Conservation (phyloP, 2,329 filamentous ascomycete genomes). For the Alternaria consortialis region DNA sequence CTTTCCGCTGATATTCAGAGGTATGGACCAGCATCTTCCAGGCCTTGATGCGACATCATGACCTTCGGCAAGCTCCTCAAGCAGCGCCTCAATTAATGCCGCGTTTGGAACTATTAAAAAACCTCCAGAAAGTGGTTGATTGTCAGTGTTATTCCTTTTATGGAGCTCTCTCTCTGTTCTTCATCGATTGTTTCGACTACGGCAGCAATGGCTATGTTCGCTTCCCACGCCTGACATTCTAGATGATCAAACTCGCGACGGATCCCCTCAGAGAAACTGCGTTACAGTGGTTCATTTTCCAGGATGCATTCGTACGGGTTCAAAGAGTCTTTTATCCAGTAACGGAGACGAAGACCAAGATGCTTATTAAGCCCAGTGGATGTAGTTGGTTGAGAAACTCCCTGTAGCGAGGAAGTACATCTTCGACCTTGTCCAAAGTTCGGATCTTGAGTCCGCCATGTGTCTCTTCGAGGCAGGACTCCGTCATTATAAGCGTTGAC, state of each 20-base stretch:
- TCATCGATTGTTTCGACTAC: conserved; percentile 23
- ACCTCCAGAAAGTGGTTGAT: conserved; percentile 9
- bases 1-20: not conserved
- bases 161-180: conserved; percentile 2
- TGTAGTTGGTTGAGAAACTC: conserved; percentile 1
- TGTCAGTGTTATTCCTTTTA: not conserved
- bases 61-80: not conserved
- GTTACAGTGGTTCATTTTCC: not conserved
- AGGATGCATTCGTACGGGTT: not conserved
- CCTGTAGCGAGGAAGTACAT: not conserved
- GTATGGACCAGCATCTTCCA: conserved; percentile 24
- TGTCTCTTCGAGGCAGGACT: not conserved
- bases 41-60: conserved; percentile 1
- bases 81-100: not conserved
- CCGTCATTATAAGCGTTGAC: not conserved
- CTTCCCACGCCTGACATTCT: not conserved
- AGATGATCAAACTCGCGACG: not conserved
- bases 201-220: conserved; percentile 15
- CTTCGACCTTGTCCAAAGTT: not conserved
- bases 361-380: not conserved
- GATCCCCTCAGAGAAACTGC: not conserved
- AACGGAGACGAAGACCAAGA: not conserved
- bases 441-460: not conserved
- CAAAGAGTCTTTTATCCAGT: not conserved
- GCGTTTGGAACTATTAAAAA: conserved; percentile 9